Evolutionary conservation across 495 filamentous ascomycete species (phyloP).

Genomic region (Neurospora africana): DNA sequence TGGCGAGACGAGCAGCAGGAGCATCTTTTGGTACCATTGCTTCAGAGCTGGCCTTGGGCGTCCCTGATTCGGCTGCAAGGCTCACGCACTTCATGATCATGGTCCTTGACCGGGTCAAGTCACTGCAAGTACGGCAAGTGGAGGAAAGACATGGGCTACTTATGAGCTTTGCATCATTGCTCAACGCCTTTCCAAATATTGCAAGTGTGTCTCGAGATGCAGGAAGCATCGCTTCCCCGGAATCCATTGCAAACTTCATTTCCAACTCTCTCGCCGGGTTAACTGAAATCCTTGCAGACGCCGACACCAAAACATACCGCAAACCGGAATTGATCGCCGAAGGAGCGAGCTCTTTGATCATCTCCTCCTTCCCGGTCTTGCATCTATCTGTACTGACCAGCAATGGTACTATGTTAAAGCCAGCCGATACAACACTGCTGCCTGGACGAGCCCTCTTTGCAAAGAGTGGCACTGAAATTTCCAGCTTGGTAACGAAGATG

Average conservation of each 20-base stretch:
- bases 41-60: conserved; percentile 20
- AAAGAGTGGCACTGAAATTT: conserved; percentile 7
- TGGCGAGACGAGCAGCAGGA: conserved; percentile 62
- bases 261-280: conserved; percentile 7
- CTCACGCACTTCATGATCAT: conserved; percentile 18
- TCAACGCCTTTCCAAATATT: conserved; percentile 26
- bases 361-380: conserved; percentile 30
- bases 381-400: conserved; percentile 13
- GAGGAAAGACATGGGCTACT: conserved; percentile 60
- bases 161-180: conserved; percentile 43
- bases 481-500: conserved; percentile 8
- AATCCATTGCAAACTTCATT: neutral
- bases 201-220: neutral
- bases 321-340: conserved; percentile 63
- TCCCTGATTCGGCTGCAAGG: conserved; percentile 14
- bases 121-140: conserved; percentile 46
- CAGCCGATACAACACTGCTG: conserved; percentile 3
- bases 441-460: conserved; percentile 11
- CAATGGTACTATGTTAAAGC: neutral
- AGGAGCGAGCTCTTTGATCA: conserved; percentile 47
- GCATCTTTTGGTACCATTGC: conserved; percentile 53
- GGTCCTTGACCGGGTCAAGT: conserved; percentile 34
- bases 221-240: neutral
- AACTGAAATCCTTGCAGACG: conserved; percentile 23
- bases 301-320: conserved; percentile 33